Evolutionary conservation across 306 rosid genomes (phyloP).

Genomic region (Gleditsia sinensis): DNA sequence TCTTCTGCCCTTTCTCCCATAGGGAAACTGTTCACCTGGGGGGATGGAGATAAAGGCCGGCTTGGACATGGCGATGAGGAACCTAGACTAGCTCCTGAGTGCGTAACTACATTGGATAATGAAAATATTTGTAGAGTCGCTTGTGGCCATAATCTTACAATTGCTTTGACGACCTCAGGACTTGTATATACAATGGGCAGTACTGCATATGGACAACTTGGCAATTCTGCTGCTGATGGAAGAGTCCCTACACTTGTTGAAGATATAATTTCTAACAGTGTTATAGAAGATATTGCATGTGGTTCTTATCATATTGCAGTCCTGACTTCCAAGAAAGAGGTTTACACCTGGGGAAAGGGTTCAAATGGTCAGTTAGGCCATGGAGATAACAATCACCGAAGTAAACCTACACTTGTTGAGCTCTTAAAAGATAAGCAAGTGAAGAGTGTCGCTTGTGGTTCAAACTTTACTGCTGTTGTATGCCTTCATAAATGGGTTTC

Average conservation of each 20-base stretch:
- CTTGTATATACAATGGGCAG: constrained; percentile 86
- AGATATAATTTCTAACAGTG: constrained; percentile 64
- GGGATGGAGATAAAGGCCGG: constrained; percentile 87
- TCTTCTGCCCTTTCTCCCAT: constrained; percentile 48
- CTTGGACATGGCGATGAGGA: constrained; percentile 77
- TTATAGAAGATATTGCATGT: constrained; percentile 81
- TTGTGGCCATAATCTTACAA: constrained; percentile 81
- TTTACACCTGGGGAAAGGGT: constrained; percentile 97
- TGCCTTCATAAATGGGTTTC: constrained; percentile 89
- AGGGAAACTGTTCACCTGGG: constrained; percentile 91
- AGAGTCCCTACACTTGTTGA: constrained; percentile 63
- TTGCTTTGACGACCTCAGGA: constrained; percentile 78
- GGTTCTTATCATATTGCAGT: constrained; percentile 92
- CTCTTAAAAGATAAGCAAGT: constrained; percentile 77
- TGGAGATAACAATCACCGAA: constrained; percentile 71
- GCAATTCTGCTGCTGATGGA: constrained; percentile 69
- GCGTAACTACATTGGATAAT: constrained; percentile 60
- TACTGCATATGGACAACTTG: constrained; percentile 82
- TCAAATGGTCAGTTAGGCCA: constrained; percentile 96
- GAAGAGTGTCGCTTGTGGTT: constrained; percentile 76
- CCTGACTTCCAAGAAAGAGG: constrained; percentile 82
- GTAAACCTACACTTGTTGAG: constrained; percentile 72
- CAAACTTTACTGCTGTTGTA: constrained; percentile 81
- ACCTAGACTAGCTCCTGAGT: constrained; percentile 70
- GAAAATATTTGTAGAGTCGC: constrained; percentile 75